Evolutionary conservation across 352 stramenopile species (phyloP).

Genomic region (Phytophthora ohioensis): DNA sequence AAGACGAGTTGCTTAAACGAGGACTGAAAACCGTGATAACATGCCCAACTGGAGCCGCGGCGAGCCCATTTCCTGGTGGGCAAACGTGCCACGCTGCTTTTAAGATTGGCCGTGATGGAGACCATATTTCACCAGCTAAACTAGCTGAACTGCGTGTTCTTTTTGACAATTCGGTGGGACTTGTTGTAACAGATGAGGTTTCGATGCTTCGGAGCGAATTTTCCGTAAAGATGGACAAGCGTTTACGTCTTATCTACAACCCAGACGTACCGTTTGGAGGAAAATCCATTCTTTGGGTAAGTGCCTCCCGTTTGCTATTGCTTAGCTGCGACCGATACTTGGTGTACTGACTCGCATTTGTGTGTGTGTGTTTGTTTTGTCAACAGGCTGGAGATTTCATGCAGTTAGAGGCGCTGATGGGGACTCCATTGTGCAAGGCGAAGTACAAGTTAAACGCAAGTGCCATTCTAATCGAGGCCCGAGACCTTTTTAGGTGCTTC

Average conservation of each 20-base stretch:
- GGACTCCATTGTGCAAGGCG: not conserved
- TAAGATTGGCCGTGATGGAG: not conserved
- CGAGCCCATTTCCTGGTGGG: conserved; percentile 1
- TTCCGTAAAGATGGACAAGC: conserved; percentile 9
- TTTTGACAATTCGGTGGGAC: conserved; percentile 4
- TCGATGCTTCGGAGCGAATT: conserved; percentile 13
- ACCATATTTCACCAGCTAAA: conserved; percentile 1
- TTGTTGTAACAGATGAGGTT: conserved; percentile 6
- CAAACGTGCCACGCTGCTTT: conserved; percentile 7
- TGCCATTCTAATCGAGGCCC: no score
- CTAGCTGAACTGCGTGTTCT: not conserved
- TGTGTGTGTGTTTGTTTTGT: not conserved
- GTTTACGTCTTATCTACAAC: conserved; percentile 4
- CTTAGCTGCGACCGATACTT: not conserved
- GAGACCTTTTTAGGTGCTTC: no score
- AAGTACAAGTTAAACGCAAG: no score
- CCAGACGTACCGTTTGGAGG: conserved; percentile 9
- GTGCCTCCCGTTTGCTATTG: not conserved
- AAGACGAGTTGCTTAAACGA: not conserved
- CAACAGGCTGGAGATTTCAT: not conserved
- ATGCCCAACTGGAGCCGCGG: conserved; percentile 2
- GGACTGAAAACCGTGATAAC: conserved; percentile 4
- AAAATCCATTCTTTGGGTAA: conserved; percentile 4
- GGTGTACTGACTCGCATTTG: not conserved
- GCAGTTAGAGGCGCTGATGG: not conserved